phyloP scores from a whole-genome alignment of 495 filamentous ascomycete species.

The Penicillium parvum region DNA sequence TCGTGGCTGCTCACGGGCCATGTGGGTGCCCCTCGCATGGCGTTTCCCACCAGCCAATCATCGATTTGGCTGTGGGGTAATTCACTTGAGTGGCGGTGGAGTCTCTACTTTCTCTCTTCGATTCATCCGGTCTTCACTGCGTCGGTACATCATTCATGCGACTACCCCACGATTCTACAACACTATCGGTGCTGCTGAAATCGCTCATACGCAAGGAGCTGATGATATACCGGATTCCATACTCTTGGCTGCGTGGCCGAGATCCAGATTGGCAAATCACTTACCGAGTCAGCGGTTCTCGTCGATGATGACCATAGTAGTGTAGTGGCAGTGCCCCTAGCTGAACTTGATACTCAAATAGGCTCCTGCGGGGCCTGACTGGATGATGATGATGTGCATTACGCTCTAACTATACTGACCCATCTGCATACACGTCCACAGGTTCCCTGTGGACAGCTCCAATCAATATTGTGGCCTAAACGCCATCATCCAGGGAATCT shows the following conservation, averaged over 20 bases:
- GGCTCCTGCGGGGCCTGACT: constrained; percentile 6
- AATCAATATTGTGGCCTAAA: constrained; percentile 1
- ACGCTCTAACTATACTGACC: too few species aligned
- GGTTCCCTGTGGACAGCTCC: neutral
- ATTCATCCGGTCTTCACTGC: neutral
- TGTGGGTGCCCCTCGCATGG: constrained; percentile 27
- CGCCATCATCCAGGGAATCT: neutral
- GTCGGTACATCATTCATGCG: neutral
- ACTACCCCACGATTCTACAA: neutral
- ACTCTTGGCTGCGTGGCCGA: constrained; percentile 1
- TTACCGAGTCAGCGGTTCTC: neutral
- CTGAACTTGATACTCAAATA: neutral
- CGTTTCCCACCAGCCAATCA: constrained; percentile 18
- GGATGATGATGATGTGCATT: neutral
- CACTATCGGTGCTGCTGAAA: too few species aligned
- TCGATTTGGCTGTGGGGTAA: constrained; percentile 9
- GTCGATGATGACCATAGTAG: too few species aligned
- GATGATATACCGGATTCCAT: too few species aligned
- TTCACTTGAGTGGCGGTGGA: constrained; percentile 20
- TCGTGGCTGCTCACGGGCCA: constrained; percentile 20
- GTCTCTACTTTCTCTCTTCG: neutral
- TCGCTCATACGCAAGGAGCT: too few species aligned
- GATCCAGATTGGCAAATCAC: neutral
- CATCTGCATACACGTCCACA: too few species aligned
- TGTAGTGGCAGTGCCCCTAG: constrained; percentile 7